Evolutionary conservation across 441 rosid genomes (phyloP), one percentile per base, ranked within the genome.

Genomic region (Arabidopsis lyrata): DNA sequence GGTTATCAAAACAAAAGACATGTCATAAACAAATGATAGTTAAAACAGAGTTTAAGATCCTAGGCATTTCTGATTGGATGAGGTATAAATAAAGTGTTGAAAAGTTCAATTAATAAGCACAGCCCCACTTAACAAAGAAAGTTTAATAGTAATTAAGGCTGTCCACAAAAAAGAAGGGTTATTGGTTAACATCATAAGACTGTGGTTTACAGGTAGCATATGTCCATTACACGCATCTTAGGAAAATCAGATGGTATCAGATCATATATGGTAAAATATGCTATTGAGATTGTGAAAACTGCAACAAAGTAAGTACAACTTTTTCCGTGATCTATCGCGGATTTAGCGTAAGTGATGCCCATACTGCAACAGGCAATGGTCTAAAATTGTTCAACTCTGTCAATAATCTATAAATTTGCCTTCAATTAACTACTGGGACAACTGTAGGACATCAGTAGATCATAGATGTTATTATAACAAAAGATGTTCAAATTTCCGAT

Each of bases 21-120:
- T 56, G 42, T 47, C 41, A 52, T 50, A 38, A 38, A 66, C 22
- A 50, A 52, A 66, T 22, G 13, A 13, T 36, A 1, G 7, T 67
- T 18, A 52, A 54, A 54, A 16, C 15, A 27, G 14, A 29, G 58
- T 14, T 15, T 5, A 53, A 41, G 56, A 70, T 70, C 66, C 66
- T 70, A 70, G 57, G 58, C 47, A 38, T 31, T 70, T 59, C 57
- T 70, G 8, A 58, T 48, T 70, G 66, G 74, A 59, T 47, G 29
- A 12, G 63, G 58, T 14, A 45, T 47, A 58, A 20, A 53, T 29
- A 12, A 41, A 70, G 15, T 35, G 38, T 11, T 14, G 15, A 31
- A 47, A 31, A 16, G 13, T 32, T 20, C 31, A 45, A 29, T 45
- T 10, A 27, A 15, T 18, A 18, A 18, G 5, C 52, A 24, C 20